A percentile compares a stretch with the other conserved stretches of the same genome.
phyloP scores from a whole-genome alignment of 345 rosid genomes.

The Hibiscus syriacus region DNA sequence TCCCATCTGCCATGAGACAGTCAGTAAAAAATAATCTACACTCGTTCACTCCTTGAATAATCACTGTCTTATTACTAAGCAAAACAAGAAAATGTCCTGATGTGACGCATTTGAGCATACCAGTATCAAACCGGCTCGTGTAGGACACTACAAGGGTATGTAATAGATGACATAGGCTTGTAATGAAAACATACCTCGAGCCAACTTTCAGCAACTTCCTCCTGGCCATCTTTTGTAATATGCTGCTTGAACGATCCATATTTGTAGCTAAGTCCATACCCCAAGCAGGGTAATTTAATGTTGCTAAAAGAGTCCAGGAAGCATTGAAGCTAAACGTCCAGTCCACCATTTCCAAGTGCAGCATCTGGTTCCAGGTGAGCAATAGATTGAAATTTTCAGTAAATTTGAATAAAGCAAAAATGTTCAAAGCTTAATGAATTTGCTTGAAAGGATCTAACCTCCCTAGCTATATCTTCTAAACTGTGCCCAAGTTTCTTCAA shows the following conservation, averaged over 20 bases:
- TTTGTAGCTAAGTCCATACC: conserved; percentile 80
- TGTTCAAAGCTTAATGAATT: neutral
- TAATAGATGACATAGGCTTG: neutral
- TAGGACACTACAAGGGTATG: too few species aligned
- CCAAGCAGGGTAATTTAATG: conserved; percentile 77
- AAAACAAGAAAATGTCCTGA: neutral
- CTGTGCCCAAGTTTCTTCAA: conserved; percentile 54
- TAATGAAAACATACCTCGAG: conserved; percentile 52
- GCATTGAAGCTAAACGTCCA: conserved; percentile 77
- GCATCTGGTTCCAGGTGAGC: conserved; percentile 63
- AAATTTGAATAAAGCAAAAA: neutral
- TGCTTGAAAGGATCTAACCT: conserved; percentile 26
- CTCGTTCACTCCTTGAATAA: neutral
- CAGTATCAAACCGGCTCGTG: too few species aligned
- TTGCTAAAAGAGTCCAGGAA: conserved; percentile 75
- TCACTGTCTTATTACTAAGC: neutral
- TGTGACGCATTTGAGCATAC: neutral
- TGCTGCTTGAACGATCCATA: conserved; percentile 68
- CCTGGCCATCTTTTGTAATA: conserved; percentile 75
- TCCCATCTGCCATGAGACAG: conserved; percentile 47
- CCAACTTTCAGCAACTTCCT: conserved; percentile 84
- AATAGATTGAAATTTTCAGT: neutral
- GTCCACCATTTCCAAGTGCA: conserved; percentile 84
- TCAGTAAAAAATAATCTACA: neutral
- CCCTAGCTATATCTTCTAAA: conserved; percentile 50